Base-by-base conservation (phyloP, 116 monocot genomes). In the Iris pallida region DNA sequence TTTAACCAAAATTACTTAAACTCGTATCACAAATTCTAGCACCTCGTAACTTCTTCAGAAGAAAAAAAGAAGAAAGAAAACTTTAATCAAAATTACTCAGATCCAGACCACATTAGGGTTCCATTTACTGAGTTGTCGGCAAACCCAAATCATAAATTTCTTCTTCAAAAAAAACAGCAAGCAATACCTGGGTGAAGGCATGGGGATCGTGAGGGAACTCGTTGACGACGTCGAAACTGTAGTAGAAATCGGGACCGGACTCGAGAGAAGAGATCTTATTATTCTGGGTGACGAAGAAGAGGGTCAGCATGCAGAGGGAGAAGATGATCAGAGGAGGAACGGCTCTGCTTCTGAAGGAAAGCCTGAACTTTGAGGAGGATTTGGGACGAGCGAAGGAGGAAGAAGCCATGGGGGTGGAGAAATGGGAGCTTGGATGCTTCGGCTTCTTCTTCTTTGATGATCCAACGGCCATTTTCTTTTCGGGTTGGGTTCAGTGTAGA, bases 151-250 rank as follows among this genome's bases (percentile, higher is more conserved):
- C 30, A 30, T 30, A 30, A 30, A 30, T 30, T 30, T 30, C 30
- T 30, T 30, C 30, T 30, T 30, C 30, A 30, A 30, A 30, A 30
- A 30, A 30, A 30, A 30, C 30, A 30, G 3, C 30, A 30, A 30
- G 3, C 30, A 30, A 4, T 43, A 86, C 92, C 92, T 92, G 92
- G 30, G 92, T 92, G 78, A 92, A 92, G 55, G 92, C 92, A 9
- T 69, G 42, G 40, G 85, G 85, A 71, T 88, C 92, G 56, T 92
- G 92, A 8, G 82, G 78, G 75, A 80, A 92, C 71, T 85, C 92
- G 10, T 85, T 88, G 63, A 88, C 79, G 43, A 92, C 69, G 6
- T 88, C 85, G 52, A 88, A 71, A 20, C 86, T 60, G 68, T 30
- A 30, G 30, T 79, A 90, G 78, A 86, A 72, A 3, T 19, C 55